Evolutionary conservation across 2,329 filamentous ascomycete genomes (phyloP).

Genomic region (Thelonectria blattea): DNA sequence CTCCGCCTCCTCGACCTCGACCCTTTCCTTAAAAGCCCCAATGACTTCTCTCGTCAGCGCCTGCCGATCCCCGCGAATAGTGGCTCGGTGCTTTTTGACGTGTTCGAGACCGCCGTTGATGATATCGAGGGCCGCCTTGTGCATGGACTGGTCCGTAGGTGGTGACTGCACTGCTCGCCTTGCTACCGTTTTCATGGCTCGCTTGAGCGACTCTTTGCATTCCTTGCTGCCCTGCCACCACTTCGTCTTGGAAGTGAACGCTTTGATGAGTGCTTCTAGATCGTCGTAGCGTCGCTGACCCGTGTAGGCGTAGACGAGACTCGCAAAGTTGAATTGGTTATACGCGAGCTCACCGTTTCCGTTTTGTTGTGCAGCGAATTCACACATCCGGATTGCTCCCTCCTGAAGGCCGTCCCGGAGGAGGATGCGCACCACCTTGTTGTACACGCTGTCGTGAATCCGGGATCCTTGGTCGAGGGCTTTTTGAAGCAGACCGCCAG

Average conservation of each 20-base stretch:
- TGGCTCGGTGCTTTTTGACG: conserved; percentile 31
- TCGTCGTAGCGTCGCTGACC: conserved; percentile 41
- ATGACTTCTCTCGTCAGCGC: conserved; percentile 26
- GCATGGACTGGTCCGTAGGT: conserved; percentile 18
- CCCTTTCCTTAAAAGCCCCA: conserved; percentile 28
- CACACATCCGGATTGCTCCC: conserved; percentile 43
- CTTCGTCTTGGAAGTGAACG: conserved; percentile 40
- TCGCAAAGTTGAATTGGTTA: conserved; percentile 47
- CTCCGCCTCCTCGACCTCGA: neutral
- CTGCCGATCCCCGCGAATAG: conserved; percentile 27
- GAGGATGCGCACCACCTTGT: conserved; percentile 44
- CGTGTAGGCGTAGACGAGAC: conserved; percentile 44
- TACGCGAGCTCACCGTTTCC: conserved; percentile 46
- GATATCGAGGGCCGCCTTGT: conserved; percentile 34
- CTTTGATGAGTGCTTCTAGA: conserved; percentile 40
- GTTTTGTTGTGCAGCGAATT: conserved; percentile 45
- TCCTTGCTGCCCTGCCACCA: conserved; percentile 47
- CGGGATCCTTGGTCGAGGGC: conserved; percentile 37
- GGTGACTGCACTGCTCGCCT: conserved; percentile 30
- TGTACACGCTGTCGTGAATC: conserved; percentile 46
- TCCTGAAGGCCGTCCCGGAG: conserved; percentile 38
- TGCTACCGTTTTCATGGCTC: conserved; percentile 45
- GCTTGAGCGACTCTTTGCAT: conserved; percentile 48
- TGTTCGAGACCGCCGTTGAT: conserved; percentile 33
- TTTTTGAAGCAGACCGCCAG: conserved; percentile 36